These are phyloP conservation scores for Botrytis aclada DNA, from an alignment of 2,329 filamentous ascomycete genomes.

Conservation along the genomic window DNA sequence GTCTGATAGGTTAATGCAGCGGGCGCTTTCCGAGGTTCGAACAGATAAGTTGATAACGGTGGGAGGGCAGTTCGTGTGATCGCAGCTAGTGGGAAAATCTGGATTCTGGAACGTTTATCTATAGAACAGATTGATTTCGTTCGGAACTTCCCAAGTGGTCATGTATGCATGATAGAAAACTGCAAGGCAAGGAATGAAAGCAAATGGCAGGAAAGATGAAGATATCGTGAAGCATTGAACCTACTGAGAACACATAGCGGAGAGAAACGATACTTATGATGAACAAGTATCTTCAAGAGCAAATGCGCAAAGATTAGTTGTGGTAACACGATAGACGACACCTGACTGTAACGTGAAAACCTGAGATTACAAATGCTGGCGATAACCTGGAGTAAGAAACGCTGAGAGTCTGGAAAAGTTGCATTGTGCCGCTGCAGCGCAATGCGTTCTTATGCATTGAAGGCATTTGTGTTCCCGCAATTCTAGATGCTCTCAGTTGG, in stretches of 20 bases:
- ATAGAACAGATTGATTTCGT: neutral
- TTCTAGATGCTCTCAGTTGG: neutral
- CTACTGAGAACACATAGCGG: neutral
- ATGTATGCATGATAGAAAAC: neutral
- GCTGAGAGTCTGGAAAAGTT: neutral
- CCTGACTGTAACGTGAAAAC: neutral
- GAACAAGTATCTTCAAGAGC: neutral
- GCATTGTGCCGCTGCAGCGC: neutral
- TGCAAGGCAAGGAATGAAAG: neutral
- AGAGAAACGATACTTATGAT: neutral
- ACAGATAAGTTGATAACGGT: constrained; percentile 13
- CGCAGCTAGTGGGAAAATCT: neutral
- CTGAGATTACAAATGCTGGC: neutral
- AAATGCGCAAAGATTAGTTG: neutral
- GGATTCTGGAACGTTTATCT: constrained; percentile 5
- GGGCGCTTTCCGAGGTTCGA: constrained; percentile 1
- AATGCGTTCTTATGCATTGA: constrained; percentile 2
- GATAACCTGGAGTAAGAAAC: neutral
- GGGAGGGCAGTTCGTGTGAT: constrained; percentile 22
- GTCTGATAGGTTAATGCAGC: constrained; percentile 13
- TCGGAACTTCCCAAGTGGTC: neutral
- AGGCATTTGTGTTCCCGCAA: neutral
- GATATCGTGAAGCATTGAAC: neutral
- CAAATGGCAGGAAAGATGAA: neutral
- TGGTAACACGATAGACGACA: neutral